Evolutionary conservation across 148 eudicot species (phyloP), one percentile per base, ranked within the genome.

Genomic region (Dysphania ambrosioides): DNA sequence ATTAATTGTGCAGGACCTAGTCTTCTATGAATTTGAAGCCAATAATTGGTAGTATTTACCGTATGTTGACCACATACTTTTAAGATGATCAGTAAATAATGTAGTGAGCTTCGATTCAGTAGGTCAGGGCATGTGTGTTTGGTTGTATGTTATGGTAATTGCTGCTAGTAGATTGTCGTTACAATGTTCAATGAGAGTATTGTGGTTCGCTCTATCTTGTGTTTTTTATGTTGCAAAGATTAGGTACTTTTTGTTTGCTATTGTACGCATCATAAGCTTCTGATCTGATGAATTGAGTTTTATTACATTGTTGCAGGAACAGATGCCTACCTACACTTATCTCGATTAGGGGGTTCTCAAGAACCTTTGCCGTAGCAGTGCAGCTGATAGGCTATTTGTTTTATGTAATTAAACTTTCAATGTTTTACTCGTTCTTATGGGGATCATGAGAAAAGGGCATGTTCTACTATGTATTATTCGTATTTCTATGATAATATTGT

Each of bases 311-410:
- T 56, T 79, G 77, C 90, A 91, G 98, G 97, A 63, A 95, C 99
- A 58, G 99, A 92, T 80, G 99, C 97, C 9, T 95, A 92, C 77
- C 99, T 95, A 75, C 97, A 95, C 78, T 77, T 95, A 75, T 95
- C 94, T 64, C 92, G 99, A 29, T 81, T 92, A 86, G 97, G 94
- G 62, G 99, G 88, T 84, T 95, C 97, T 27, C 97, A 92, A 83
- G 99, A 95, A 86, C 94, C 99, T 24, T 86, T 95, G 68, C 91
- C 97, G 6, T 90, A 78, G 83, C 44, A 16, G 13, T 59, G 38
- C 35, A 26, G 77, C 72, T 34, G 29, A 18, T 35, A 13, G 64
- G n/a, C 36, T 41, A 16, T 51, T n/a, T 18, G 40, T 51, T 53
- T 26, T 41, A 19, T 72, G 44, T 47, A 60, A 72, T 36, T 23